A percentile compares a stretch with the other conserved stretches of the same genome.
Evolutionary conservation across 2,329 filamentous ascomycete genomes (phyloP).

Genomic region (Ophiostoma tasmaniense): DNA sequence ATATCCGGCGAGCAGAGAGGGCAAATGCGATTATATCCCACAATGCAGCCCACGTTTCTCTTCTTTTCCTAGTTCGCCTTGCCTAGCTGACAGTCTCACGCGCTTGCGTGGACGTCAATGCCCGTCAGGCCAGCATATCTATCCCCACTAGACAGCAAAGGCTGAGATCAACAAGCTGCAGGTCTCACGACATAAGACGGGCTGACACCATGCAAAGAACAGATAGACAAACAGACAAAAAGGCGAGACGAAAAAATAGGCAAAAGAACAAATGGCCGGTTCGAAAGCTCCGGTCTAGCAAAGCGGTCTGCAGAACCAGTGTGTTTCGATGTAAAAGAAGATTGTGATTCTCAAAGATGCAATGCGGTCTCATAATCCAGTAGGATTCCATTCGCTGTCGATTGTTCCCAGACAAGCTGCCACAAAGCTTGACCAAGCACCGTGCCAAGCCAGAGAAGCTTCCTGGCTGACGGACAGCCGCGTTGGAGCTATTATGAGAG

Average conservation of each 20-base stretch:
- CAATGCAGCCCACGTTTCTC: not conserved
- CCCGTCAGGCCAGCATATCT: not conserved
- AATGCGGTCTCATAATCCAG: not conserved
- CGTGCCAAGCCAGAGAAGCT: not conserved
- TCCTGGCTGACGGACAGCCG: not conserved
- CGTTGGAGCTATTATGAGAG: not conserved
- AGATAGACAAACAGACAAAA: not conserved
- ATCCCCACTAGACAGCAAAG: not conserved
- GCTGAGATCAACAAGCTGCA: not conserved
- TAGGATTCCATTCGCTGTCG: not conserved
- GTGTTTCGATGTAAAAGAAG: not conserved
- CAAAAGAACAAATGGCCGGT: not conserved
- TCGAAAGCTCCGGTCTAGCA: not conserved
- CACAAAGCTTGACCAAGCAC: not conserved
- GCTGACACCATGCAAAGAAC: not conserved
- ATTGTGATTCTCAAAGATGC: not conserved
- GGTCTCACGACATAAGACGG: not conserved
- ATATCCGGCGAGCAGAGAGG: not conserved
- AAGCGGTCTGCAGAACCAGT: not conserved
- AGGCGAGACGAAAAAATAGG: not conserved
- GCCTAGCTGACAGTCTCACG: not conserved
- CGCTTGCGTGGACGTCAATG: not conserved
- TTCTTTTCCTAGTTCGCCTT: not conserved
- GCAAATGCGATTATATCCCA: not conserved
- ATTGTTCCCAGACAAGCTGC: not conserved